phyloP scores from a whole-genome alignment of 2,329 filamentous ascomycete genomes.

The Curvularia eragrostidis region DNA sequence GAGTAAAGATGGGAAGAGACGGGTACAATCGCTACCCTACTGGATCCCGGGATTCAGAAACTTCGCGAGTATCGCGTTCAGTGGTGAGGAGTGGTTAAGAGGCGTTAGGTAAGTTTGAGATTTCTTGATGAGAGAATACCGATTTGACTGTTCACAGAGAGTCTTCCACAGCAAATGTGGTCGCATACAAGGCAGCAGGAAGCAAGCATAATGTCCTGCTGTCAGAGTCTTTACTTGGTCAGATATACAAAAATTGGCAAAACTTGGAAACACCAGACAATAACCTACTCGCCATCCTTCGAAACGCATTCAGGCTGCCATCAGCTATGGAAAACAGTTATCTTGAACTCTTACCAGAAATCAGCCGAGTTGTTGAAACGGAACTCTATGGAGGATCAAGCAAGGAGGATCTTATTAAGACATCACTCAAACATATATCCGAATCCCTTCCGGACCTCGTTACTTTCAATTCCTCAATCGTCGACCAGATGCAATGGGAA shows the following conservation, averaged over 20 bases:
- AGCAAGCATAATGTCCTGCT: constrained; percentile 59
- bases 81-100: constrained; percentile 54
- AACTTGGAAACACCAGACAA: constrained; percentile 30
- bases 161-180: constrained; percentile 51
- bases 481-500: constrained; percentile 70
- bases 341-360: constrained; percentile 39
- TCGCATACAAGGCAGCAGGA: constrained; percentile 59
- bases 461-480: constrained; percentile 64
- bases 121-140: background rate
- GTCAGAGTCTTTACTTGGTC: constrained; percentile 55
- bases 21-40: constrained; percentile 61
- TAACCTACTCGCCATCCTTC: constrained; percentile 31
- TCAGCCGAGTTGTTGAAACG: constrained; percentile 42
- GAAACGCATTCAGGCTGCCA: constrained; percentile 42
- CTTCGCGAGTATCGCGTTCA: constrained; percentile 57
- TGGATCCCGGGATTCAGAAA: constrained; percentile 67
- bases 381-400: constrained; percentile 58
- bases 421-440: constrained; percentile 40
- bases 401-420: constrained; percentile 50
- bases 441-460: constrained; percentile 62
- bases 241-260: constrained; percentile 31
- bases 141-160: constrained; percentile 34
- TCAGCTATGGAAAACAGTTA: constrained; percentile 27
- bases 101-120: constrained; percentile 48
- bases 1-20: constrained; percentile 43